Percentiles rank a stretch among this genome's conserved stretches.
These are phyloP conservation scores for Arctium lappa DNA, from an alignment of 129 eudicot species.

Conservation along the genomic window DNA sequence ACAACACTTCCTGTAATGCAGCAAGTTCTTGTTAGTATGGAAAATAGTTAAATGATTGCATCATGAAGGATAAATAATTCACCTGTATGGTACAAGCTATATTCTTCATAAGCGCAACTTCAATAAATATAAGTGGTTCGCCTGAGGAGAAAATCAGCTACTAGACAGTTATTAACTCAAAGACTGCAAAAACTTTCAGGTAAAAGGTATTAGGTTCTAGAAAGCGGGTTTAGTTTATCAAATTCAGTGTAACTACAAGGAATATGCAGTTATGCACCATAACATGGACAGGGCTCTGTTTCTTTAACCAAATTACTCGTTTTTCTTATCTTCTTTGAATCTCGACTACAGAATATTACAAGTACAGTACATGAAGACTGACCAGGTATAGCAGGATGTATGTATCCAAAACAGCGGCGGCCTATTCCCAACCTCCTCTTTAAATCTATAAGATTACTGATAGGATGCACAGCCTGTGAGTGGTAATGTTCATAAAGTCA, in stretches of 20 bases:
- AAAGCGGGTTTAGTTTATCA: neutral
- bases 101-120: conserved; percentile 92
- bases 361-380: conserved; percentile 18
- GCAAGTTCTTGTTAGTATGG: conserved; percentile 1
- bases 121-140: conserved; percentile 97
- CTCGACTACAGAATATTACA: neutral
- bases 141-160: conserved; percentile 44
- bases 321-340: neutral
- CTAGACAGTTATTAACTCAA: conserved; percentile 7
- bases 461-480: conserved; percentile 96
- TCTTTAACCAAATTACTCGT: neutral
- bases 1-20: conserved; percentile 73
- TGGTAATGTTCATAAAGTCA: conserved; percentile 3
- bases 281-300: neutral
- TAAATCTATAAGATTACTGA: conserved; percentile 86
- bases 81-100: conserved; percentile 94
- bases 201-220: neutral
- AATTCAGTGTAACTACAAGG: neutral
- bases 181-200: neutral
- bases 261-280: neutral
- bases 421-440: conserved; percentile 91
- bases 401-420: conserved; percentile 93
- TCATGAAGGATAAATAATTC: neutral
- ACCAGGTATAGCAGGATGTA: conserved; percentile 98
- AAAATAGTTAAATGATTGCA: neutral